Base-by-base conservation (phyloP, 2,329 filamentous ascomycete species). In the Xylariaceae sp. region DNA sequence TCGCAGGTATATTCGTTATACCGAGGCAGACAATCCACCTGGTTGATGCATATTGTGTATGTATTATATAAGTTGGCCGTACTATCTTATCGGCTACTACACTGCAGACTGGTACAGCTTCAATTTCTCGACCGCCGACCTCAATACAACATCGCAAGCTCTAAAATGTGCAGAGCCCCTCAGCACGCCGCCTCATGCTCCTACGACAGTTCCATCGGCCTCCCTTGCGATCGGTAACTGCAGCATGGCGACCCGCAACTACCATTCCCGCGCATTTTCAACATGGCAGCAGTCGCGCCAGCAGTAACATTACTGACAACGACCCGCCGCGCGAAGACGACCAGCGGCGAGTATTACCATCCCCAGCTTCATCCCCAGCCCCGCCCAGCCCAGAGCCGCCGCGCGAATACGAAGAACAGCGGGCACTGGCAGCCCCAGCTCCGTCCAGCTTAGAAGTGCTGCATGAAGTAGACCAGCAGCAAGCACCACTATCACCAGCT, bases 131-230 rank as follows among this genome's bases (percentile, higher is more conserved):
- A 13, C 22, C 26, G 4, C 39, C 10, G 26, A 42, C 21, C 36
- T 13, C 44, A 18, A 53, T 16, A 41, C 47, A 53, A 47, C 46
- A 53, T 47, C 50, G 39, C 18, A 49, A 50, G 47, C 47, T 59
- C 49, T 57, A 59, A 63, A 57, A 69, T 68, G 66, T 62, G 61
- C 61, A 60, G 58, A 53, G 54, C 57, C 58, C 56, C 52, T 53
- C 59, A 62, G 50, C 52, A 57, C 58, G 60, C 53, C 62, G 63
- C 65, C 65, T 61, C 66, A 68, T 70, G 67, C 65, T 64, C 63
- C 46, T 64, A 65, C 64, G 63, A 67, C 65, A 64, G 58, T 64
- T 68, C 56, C 63, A 64, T 60, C 64, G 65, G 58, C 63, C 62
- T 58, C 61, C 65, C 53, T 53, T 60, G 65, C 67, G 63, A 64